phyloP scores from a whole-genome alignment of 441 rosid species.

The Gossypium lobatum region DNA sequence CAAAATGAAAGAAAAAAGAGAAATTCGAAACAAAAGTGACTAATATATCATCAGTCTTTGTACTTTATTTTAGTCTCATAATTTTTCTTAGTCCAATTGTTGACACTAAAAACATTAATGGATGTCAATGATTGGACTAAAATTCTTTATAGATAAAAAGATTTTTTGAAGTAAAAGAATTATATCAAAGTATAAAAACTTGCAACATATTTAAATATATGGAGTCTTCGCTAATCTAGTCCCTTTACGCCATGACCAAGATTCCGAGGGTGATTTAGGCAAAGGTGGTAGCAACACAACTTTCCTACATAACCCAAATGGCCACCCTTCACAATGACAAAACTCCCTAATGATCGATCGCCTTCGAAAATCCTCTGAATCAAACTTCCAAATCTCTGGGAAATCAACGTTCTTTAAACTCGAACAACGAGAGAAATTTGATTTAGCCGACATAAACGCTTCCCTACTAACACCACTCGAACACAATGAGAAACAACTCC shows the following conservation, averaged over 20 bases:
- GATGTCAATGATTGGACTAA: too few relatives aligned
- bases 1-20: not conserved
- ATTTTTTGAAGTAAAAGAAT: too few relatives aligned
- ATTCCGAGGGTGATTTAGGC: constrained; percentile 85
- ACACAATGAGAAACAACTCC: constrained; percentile 59
- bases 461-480: constrained; percentile 53
- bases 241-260: constrained; percentile 83
- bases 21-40: not conserved
- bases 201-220: constrained; percentile 10
- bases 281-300: constrained; percentile 69
- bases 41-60: not conserved
- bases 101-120: too few relatives aligned
- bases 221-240: constrained; percentile 28
- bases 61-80: too few relatives aligned
- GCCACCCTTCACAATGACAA: constrained; percentile 88
- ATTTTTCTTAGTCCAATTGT: too few relatives aligned
- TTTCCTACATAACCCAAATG: constrained; percentile 65
- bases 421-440: constrained; percentile 52
- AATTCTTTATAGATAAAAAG: too few relatives aligned
- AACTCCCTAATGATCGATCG: constrained; percentile 50
- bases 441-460: constrained; percentile 45
- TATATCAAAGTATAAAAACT: not conserved
- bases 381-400: constrained; percentile 26
- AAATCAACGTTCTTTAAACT: constrained; percentile 44
- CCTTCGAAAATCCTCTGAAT: constrained; percentile 28